A percentile compares a stretch with the other conserved stretches of the same genome.
phyloP scores from a whole-genome alignment of 2,329 filamentous ascomycete genomes.

The Lasiodiplodia gonubiensis region DNA sequence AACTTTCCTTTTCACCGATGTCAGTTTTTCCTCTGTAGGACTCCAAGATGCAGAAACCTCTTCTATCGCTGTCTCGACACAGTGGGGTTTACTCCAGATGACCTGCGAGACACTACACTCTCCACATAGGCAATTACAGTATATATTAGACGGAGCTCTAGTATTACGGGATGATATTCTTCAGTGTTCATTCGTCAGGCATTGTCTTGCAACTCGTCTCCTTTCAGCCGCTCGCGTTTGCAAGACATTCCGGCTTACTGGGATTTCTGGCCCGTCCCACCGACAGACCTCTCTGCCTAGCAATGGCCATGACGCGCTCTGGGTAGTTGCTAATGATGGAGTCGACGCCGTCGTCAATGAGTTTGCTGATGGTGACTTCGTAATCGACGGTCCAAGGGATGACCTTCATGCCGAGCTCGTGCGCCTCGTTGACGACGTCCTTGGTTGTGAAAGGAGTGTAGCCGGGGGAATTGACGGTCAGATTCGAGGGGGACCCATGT shows the following conservation, averaged over 20 bases:
- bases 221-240: conserved; percentile 13
- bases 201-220: neutral
- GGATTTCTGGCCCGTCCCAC: conserved; percentile 17
- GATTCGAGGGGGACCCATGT: conserved; percentile 30
- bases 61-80: too few species aligned
- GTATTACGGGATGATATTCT: neutral
- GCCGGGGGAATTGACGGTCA: conserved; percentile 33
- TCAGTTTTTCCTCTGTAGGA: too few species aligned
- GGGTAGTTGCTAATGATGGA: conserved; percentile 36
- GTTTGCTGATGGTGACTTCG: conserved; percentile 34
- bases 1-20: too few species aligned
- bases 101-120: too few species aligned
- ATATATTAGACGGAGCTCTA: too few species aligned
- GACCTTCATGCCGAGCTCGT: conserved; percentile 34
- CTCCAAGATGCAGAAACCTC: too few species aligned
- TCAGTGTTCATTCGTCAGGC: conserved; percentile 5
- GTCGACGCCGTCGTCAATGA: conserved; percentile 31
- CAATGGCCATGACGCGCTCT: conserved; percentile 32
- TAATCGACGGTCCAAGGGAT: conserved; percentile 37
- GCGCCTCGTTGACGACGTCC: conserved; percentile 34
- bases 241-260: conserved; percentile 26
- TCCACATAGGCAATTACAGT: too few species aligned
- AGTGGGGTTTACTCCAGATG: too few species aligned
- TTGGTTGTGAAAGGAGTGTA: conserved; percentile 34
- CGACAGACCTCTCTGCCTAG: conserved; percentile 11